Base-by-base conservation (phyloP, 768 basidiomycete genomes). In the Agrocybe pediades region DNA sequence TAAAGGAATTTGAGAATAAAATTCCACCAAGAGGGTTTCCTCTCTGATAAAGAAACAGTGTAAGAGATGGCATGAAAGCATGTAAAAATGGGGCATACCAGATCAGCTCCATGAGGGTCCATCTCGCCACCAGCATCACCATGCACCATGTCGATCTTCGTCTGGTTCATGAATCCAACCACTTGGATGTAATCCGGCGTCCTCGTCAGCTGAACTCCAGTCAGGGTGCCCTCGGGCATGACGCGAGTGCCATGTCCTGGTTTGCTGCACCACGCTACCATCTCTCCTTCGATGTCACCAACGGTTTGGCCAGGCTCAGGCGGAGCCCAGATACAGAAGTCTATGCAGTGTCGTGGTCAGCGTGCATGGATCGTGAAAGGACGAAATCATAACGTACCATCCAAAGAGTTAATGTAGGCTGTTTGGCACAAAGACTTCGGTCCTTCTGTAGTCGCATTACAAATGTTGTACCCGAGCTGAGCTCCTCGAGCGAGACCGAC, bases 11-110 rank as follows among this genome's bases (percentile, higher is more conserved):
- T 1, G 86, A 82, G 72, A 81, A 92, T 20, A 90, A 50, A 25
- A 92, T 66, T 40, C 83, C 87, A 59, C 90, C 90, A 41, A 89
- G 77, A 1, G 88, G 88, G 72, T 91, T 94, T n/a, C 91, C 92
- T 57, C 87, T 82, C 81, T 88, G 60, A 5, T 33, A 44, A 5
- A 39, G 84, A 68, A 87, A 90, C 13, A 86, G 46, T 16, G 54
- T 20, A 56, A 26, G 13, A 36, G 11, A 3, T 27, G 29, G 9
- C 21, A 40, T 6, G 24, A 41, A 23, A 47, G 41, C 24, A 20
- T 62, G 49, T 39, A 11, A n/a, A 55, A 9, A 24, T 11, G 23
- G 9, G 6, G 61, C 67, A 36, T 41, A 67, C 73, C 42, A 65
- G 47, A 65, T 90, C 88, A 50, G 87, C 87, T 36, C 89, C 88